Evolutionary conservation across 1,284 basidiomycete species (phyloP), one percentile per base, ranked within the genome.

Genomic region (Farysia itapuensis): DNA sequence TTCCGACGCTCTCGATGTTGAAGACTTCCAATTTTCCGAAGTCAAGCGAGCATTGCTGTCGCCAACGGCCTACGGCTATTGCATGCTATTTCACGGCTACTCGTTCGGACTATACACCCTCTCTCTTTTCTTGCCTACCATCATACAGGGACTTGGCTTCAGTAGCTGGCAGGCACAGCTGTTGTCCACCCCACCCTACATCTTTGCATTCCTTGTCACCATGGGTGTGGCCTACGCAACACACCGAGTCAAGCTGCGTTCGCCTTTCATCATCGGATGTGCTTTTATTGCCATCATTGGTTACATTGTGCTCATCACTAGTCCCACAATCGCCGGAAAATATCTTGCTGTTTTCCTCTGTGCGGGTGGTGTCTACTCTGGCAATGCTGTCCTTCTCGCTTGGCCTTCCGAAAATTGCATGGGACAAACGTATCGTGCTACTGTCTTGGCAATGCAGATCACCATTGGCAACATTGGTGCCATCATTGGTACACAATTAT

Each of bases 371-470:
- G 79, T 85, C 8, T 87, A 85, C 70, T 81, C 82, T 0, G 83
- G 81, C 16, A 85, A 83, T 65, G 81, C 84, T 8, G 70, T 85
- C 19, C 45, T 61, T 0, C 42, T 61, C 11, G 54, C 65, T 45
- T 85, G 85, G 82, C 84, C 85, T 0, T 80, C 82, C n/a, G 84
- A 86, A 75, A 86, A 86, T 57, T 82, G 86, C n/a, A 83, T 82
- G 7, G 83, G 82, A 3, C 85, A 86, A 64, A 86, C 85, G 1
- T 86, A 86, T 68, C 81, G 85, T 5, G 85, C 85, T 1, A 80
- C 84, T 1, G 83, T 82, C 0, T 80, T 84, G 3, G 85, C 84
- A 2, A 81, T 85, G 81, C 84, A 86, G 70, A 86, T 87, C 47
- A 82, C 81, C 13, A 81, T 86, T 11, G 85, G 85, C 6, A 84